A percentile compares a stretch with the other conserved stretches of the same genome.
Evolutionary conservation across 495 filamentous ascomycete genomes (phyloP).

Genomic region (Aspergillus bertholletiae): DNA sequence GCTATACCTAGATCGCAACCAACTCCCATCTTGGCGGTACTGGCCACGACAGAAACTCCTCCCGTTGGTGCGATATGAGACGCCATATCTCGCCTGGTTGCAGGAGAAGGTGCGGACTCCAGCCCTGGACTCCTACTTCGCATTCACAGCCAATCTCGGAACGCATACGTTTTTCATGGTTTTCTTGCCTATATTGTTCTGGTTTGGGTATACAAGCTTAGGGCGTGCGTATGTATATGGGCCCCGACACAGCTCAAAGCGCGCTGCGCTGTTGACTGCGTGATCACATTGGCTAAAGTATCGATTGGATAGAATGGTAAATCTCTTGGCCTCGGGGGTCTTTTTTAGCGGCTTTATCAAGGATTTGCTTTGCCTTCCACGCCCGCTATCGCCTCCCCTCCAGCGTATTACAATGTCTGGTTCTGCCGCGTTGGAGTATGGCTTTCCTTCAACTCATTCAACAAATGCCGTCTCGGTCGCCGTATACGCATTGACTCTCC

Average conservation of each 20-base stretch:
- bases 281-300: neutral
- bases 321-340: conserved; percentile 83
- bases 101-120: conserved; percentile 77
- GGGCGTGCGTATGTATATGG: conserved; percentile 68
- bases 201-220: conserved; percentile 80
- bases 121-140: conserved; percentile 89
- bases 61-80: conserved; percentile 90
- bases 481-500: conserved; percentile 69
- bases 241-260: neutral
- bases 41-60: conserved; percentile 74
- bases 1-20: conserved; percentile 64
- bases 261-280: neutral
- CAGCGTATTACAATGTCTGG: conserved; percentile 96
- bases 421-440: conserved; percentile 90
- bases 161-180: conserved; percentile 99
- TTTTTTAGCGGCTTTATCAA: conserved; percentile 94
- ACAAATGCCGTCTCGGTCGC: conserved; percentile 95
- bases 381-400: conserved; percentile 88
- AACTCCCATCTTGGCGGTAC: conserved; percentile 87
- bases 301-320: conserved; percentile 61
- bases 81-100: conserved; percentile 82
- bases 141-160: conserved; percentile 91
- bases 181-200: conserved; percentile 87
- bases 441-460: conserved; percentile 94
- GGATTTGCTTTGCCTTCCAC: conserved; percentile 90